These are phyloP conservation scores for Desmodesmus armatus DNA, from an alignment of 139 green algal species.

Conservation along the genomic window DNA sequence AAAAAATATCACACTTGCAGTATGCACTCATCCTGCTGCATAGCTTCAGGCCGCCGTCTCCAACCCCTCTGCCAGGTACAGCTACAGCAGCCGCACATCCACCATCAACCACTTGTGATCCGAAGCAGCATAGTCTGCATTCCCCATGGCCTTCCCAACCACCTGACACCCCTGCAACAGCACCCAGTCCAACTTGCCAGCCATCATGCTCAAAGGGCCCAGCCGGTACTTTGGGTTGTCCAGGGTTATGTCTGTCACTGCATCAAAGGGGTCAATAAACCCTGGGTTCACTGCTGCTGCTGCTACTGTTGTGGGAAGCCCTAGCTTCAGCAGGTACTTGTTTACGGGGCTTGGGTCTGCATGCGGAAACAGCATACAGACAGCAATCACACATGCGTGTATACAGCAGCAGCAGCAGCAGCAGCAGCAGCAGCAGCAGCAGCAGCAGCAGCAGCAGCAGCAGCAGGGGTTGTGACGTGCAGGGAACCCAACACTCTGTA, in stretches of 20 bases:
- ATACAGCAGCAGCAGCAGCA: neutral
- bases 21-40: no score
- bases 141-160: constrained; percentile 67
- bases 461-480: neutral
- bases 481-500: no score
- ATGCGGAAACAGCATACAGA: neutral
- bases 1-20: no score
- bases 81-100: constrained; percentile 44
- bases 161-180: constrained; percentile 63
- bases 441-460: neutral
- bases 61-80: no score
- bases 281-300: constrained; percentile 53
- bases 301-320: constrained; percentile 57
- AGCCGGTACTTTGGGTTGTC: constrained; percentile 75
- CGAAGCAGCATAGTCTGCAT: constrained; percentile 73
- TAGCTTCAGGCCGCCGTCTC: no score
- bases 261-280: constrained; percentile 76
- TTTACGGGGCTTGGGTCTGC: constrained; percentile 57
- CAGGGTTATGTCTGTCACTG: constrained; percentile 70
- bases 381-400: neutral
- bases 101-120: constrained; percentile 89
- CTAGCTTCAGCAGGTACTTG: constrained; percentile 59
- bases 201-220: constrained; percentile 1
- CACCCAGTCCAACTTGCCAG: constrained; percentile 88
- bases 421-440: neutral